Percentiles rank a stretch among this genome's conserved stretches.
Conservation (phyloP, 192 early-diverging fungal species). For the Rhizophagus clarus region DNA sequence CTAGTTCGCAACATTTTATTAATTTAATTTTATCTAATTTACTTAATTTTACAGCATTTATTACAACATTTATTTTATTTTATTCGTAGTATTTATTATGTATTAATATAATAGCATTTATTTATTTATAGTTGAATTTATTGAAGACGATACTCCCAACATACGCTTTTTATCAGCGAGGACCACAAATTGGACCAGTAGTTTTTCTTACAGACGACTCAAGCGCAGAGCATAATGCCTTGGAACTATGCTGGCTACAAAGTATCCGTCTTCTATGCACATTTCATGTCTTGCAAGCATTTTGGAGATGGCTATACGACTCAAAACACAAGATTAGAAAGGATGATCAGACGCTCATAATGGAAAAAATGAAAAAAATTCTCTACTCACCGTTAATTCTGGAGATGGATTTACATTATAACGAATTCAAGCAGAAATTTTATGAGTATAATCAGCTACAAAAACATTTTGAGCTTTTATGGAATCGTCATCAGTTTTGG, state of each 20-base stretch:
- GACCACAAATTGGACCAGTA: not conserved
- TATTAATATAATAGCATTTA: too few species aligned
- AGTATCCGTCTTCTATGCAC: not conserved
- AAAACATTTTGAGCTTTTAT: not conserved
- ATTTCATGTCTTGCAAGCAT: not conserved
- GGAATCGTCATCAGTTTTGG: not conserved
- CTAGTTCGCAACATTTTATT: too few species aligned
- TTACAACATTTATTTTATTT: too few species aligned
- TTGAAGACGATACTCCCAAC: not conserved
- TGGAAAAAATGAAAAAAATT: not conserved
- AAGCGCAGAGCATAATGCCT: not conserved
- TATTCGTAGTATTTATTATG: too few species aligned
- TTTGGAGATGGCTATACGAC: not conserved
- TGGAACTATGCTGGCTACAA: not conserved
- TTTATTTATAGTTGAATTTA: too few species aligned
- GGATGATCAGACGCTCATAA: not conserved
- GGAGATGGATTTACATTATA: not conserved
- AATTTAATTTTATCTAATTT: too few species aligned
- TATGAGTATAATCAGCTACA: not conserved
- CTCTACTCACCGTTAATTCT: not conserved
- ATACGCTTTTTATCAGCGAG: not conserved
- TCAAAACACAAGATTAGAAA: not conserved
- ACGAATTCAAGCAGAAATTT: not conserved
- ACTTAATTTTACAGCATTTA: too few species aligned
- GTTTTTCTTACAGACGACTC: constrained; percentile 9